Conservation (phyloP, 192 early-diverging fungal species). For the Helicostylum pulchrum region DNA sequence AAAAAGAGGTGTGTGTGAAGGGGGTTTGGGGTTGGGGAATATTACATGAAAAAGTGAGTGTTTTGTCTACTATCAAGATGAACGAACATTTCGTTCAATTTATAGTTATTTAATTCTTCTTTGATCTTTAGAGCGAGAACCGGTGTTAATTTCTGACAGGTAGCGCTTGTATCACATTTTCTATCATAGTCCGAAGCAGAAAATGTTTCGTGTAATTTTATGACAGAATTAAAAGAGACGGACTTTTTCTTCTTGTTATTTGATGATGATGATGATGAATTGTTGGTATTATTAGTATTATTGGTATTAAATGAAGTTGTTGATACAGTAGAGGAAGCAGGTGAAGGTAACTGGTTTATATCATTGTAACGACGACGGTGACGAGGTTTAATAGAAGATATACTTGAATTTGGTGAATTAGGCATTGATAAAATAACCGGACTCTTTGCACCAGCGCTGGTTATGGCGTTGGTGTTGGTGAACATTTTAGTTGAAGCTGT, state of each 20-base stretch:
- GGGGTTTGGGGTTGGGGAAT: not conserved
- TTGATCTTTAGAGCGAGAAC: conserved; percentile 83
- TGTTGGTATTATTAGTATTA: no score
- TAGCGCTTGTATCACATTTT: conserved; percentile 73
- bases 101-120: conserved; percentile 93
- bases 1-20: not conserved
- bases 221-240: conserved; percentile 4
- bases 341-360: conserved; percentile 10
- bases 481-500: no score
- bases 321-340: conserved; percentile 17
- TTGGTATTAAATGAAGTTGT: not conserved
- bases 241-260: conserved; percentile 1
- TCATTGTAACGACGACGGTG: conserved; percentile 2
- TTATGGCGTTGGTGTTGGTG: no score
- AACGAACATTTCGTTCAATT: conserved; percentile 87
- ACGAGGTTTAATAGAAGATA: conserved; percentile 1
- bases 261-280: no score
- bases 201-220: conserved; percentile 57
- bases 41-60: conserved; percentile 71
- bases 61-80: conserved; percentile 72
- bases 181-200: conserved; percentile 82
- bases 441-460: no score
- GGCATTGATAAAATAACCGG: not conserved
- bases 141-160: conserved; percentile 81
- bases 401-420: conserved; percentile 10